Conservation (phyloP, 805 yeast species). For the Ogataea nonfermentans region DNA sequence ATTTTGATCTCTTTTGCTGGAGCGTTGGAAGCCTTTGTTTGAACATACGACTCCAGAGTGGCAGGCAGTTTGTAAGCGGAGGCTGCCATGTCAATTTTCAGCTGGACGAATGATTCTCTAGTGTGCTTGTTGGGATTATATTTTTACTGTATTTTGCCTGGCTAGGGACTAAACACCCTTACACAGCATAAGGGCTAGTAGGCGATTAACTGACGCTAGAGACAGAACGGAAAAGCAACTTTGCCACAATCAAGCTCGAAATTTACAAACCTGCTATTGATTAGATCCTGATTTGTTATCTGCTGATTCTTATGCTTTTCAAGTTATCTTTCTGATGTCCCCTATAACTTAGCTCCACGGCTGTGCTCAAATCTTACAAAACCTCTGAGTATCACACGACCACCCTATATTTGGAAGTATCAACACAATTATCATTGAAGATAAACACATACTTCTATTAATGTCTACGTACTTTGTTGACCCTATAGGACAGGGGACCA, state of each 20-base stretch:
- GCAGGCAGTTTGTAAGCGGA: slow-evolving; percentile 15
- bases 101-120: not conserved
- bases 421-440: slow-evolving; percentile 8
- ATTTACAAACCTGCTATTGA: too few relatives aligned
- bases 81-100: slow-evolving; percentile 10
- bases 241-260: too few relatives aligned
- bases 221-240: too few relatives aligned
- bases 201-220: too few relatives aligned
- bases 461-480: slow-evolving; percentile 18
- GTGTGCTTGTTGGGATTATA: not conserved
- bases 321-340: too few relatives aligned
- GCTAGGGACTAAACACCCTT: slow-evolving; percentile 5
- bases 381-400: slow-evolving; percentile 3
- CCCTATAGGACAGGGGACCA: slow-evolving; percentile 23
- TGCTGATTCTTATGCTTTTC: too few relatives aligned
- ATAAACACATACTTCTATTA: not conserved
- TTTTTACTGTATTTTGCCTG: slow-evolving; percentile 6
- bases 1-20: slow-evolving; percentile 21
- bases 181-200: too few relatives aligned
- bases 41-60: slow-evolving; percentile 12
- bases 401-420: slow-evolving; percentile 17
- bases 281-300: too few relatives aligned
- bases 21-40: slow-evolving; percentile 4
- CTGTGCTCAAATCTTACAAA: not conserved
- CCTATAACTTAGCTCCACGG: not conserved